phyloP scores from a whole-genome alignment of 2,329 filamentous ascomycete species.

The Penicillium brevicompactum region DNA sequence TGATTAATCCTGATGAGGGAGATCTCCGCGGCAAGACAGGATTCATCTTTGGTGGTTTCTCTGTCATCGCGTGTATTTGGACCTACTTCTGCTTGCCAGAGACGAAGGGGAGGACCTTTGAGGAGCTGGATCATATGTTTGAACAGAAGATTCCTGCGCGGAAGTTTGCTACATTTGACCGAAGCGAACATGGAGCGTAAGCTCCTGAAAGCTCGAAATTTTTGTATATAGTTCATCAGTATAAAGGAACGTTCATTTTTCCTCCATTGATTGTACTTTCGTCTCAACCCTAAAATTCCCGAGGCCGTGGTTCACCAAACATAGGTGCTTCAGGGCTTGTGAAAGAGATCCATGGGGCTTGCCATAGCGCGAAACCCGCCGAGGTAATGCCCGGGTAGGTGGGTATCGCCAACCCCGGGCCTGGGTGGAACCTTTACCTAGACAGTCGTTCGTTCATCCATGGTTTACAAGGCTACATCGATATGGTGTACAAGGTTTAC shows the following conservation, averaged over 20 bases:
- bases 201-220: neutral
- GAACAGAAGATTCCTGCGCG: conserved; percentile 1
- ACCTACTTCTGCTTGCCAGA: conserved; percentile 27
- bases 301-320: no score
- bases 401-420: no score
- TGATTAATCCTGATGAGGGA: conserved; percentile 22
- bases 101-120: conserved; percentile 22
- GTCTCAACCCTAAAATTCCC: no score
- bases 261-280: no score
- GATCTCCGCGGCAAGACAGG: conserved; percentile 32
- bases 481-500: neutral
- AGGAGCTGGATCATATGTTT: conserved; percentile 17
- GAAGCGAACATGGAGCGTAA: neutral
- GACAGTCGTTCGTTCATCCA: no score
- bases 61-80: conserved; percentile 10
- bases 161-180: neutral
- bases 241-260: no score
- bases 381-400: no score
- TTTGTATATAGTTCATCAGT: neutral
- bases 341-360: no score
- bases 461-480: neutral
- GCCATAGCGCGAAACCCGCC: no score
- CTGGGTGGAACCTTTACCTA: no score
- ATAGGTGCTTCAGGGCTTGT: no score
- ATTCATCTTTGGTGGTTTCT: conserved; percentile 30